Evolutionary conservation across 2,329 filamentous ascomycete genomes (phyloP).

Genomic region (Volutella citrinella): DNA sequence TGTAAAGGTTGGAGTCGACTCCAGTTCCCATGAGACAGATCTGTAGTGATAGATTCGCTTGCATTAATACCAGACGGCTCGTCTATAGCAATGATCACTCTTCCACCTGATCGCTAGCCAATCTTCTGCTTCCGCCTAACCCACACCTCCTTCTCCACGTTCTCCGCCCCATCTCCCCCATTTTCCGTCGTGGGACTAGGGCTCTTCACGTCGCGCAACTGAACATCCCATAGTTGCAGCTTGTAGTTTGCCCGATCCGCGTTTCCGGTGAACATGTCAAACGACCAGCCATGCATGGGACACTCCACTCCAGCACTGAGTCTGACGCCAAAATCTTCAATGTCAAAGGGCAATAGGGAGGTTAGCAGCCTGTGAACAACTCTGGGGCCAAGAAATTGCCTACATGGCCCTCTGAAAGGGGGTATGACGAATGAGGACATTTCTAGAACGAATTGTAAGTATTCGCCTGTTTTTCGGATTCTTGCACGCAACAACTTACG

Average conservation of each 20-base stretch:
- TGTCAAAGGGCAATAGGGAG: slow-evolving; percentile 66
- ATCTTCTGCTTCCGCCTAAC: slow-evolving; percentile 42
- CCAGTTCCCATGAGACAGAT: too few relatives aligned
- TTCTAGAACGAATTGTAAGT: slow-evolving; percentile 35
- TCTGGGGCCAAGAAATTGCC: too few relatives aligned
- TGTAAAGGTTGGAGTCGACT: too few relatives aligned
- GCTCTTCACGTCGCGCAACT: slow-evolving; percentile 40
- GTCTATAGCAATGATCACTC: too few relatives aligned
- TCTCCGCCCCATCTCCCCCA: not conserved
- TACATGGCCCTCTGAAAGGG: slow-evolving; percentile 61
- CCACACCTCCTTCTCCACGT: slow-evolving; percentile 37
- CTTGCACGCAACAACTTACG: too few relatives aligned
- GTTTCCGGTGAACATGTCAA: slow-evolving; percentile 62
- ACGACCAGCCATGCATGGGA: slow-evolving; percentile 69
- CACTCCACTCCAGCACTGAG: slow-evolving; percentile 63
- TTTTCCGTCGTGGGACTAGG: not conserved
- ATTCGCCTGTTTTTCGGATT: too few relatives aligned
- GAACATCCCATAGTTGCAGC: slow-evolving; percentile 62
- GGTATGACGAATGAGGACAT: slow-evolving; percentile 67
- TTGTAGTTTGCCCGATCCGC: slow-evolving; percentile 61
- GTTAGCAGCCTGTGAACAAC: too few relatives aligned
- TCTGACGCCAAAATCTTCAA: slow-evolving; percentile 67
- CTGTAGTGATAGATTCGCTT: too few relatives aligned
- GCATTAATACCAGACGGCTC: too few relatives aligned
- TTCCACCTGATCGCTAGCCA: too few relatives aligned